Evolutionary conservation across 768 basidiomycete species (phyloP).

Genomic region (Termitomyces sp.): DNA sequence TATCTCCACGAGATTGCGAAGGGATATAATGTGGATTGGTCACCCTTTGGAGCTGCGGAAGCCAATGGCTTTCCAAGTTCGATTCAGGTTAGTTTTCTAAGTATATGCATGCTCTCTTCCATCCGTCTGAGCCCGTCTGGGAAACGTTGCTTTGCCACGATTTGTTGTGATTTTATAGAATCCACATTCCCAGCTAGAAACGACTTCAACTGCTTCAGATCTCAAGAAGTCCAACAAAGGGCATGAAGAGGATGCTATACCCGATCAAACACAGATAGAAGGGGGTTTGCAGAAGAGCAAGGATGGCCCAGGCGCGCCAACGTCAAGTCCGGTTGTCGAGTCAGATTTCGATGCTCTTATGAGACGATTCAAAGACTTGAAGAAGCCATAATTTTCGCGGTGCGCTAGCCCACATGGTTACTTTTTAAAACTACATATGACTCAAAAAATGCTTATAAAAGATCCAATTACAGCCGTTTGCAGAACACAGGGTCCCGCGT

Average conservation of each 20-base stretch:
- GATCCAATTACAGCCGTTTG: not conserved
- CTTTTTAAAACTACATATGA: not conserved
- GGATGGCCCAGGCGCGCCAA: constrained; percentile 16
- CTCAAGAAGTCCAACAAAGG: constrained; percentile 23
- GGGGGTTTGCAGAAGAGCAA: constrained; percentile 24
- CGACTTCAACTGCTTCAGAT: constrained; percentile 3
- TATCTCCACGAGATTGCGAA: constrained; percentile 88
- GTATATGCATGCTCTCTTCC: not conserved
- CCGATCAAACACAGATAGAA: constrained; percentile 42
- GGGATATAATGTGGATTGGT: constrained; percentile 76
- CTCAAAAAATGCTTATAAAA: no score
- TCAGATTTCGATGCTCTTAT: constrained; percentile 75
- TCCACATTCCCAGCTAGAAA: constrained; percentile 12
- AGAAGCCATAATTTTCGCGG: constrained; percentile 52
- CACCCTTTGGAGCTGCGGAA: constrained; percentile 18
- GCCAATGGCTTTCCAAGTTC: constrained; percentile 25
- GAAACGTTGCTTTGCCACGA: not conserved
- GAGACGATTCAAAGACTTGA: constrained; percentile 80
- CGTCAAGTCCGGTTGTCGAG: constrained; percentile 29
- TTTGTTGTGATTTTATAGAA: constrained; percentile 8
- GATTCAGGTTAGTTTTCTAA: constrained; percentile 30
- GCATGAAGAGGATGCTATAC: constrained; percentile 20
- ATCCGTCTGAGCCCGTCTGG: not conserved
- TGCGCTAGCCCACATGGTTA: not conserved
- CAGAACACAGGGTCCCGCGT: no score